Conservation (phyloP, 768 basidiomycete genomes). For the Boletus rubescentipes region DNA sequence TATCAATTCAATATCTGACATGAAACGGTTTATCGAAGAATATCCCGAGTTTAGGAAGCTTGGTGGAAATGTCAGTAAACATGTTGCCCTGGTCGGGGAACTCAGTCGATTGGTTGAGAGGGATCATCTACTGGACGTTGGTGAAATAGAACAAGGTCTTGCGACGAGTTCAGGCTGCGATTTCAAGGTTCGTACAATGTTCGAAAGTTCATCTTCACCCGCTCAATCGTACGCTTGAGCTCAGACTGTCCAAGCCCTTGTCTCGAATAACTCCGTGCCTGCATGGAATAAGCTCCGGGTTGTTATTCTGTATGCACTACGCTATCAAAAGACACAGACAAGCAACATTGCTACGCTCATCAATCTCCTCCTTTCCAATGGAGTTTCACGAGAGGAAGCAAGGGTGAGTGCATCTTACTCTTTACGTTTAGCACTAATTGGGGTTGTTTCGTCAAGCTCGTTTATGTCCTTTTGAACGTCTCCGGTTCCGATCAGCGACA, state of each 20-base stretch:
- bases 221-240: not conserved
- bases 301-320: slow-evolving; percentile 88
- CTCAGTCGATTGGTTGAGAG: slow-evolving; percentile 85
- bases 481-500: slow-evolving; percentile 96
- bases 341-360: slow-evolving; percentile 80
- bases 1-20: slow-evolving; percentile 92
- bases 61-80: slow-evolving; percentile 98
- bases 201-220: not conserved
- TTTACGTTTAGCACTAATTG: slow-evolving; percentile 6
- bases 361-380: slow-evolving; percentile 71
- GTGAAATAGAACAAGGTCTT: slow-evolving; percentile 95
- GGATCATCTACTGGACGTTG: slow-evolving; percentile 84
- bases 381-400: slow-evolving; percentile 74
- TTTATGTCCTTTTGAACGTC: slow-evolving; percentile 89
- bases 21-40: slow-evolving; percentile 97
- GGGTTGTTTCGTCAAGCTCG: slow-evolving; percentile 55
- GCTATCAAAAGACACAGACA: slow-evolving; percentile 89
- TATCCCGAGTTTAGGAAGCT: slow-evolving; percentile 97
- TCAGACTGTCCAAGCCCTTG: slow-evolving; percentile 79
- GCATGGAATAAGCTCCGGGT: slow-evolving; percentile 84
- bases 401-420: slow-evolving; percentile 39
- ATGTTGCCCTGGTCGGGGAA: slow-evolving; percentile 95
- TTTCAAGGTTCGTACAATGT: slow-evolving; percentile 57
- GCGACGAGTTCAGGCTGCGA: slow-evolving; percentile 91
- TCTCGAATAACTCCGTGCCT: slow-evolving; percentile 66